Conservation (phyloP, 2,329 filamentous ascomycete species). For the Trichoderma sp. region DNA sequence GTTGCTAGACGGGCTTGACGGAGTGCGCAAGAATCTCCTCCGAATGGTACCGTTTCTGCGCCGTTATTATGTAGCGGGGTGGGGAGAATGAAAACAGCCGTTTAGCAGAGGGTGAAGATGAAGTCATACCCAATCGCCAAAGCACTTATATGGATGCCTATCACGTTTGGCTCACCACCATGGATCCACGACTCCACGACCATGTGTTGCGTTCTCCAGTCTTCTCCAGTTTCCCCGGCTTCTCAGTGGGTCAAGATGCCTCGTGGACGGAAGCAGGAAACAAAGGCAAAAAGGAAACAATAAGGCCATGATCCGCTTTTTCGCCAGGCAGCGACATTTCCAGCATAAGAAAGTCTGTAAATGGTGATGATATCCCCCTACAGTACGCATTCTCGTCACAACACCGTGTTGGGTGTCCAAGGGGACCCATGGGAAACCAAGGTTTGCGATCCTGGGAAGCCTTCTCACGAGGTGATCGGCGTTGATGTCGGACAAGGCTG, state of each 20-base stretch:
- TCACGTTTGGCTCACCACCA: background rate
- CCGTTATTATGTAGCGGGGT: background rate
- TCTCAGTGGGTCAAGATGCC: constrained; percentile 1
- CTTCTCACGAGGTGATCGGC: constrained; percentile 7
- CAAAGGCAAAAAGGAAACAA: background rate
- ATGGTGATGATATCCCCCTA: background rate
- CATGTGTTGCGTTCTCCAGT: background rate
- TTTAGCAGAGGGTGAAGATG: constrained; percentile 2
- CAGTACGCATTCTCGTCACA: background rate
- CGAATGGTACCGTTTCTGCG: background rate
- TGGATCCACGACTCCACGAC: background rate
- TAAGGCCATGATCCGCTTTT: constrained; percentile 8
- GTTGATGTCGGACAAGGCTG: constrained; percentile 7
- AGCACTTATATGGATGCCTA: background rate
- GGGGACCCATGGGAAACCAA: background rate
- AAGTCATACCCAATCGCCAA: background rate
- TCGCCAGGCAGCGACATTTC: constrained; percentile 11
- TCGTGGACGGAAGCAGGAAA: constrained; percentile 9
- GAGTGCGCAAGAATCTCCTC: no score
- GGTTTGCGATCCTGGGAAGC: background rate
- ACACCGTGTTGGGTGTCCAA: constrained; percentile 2
- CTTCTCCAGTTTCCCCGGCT: constrained; percentile 2
- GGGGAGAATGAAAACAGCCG: background rate
- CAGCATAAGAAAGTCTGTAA: background rate
- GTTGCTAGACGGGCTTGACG: no score